Conservation (phyloP, 2,329 filamentous ascomycete genomes). For the Rhynchosporium agropyri region DNA sequence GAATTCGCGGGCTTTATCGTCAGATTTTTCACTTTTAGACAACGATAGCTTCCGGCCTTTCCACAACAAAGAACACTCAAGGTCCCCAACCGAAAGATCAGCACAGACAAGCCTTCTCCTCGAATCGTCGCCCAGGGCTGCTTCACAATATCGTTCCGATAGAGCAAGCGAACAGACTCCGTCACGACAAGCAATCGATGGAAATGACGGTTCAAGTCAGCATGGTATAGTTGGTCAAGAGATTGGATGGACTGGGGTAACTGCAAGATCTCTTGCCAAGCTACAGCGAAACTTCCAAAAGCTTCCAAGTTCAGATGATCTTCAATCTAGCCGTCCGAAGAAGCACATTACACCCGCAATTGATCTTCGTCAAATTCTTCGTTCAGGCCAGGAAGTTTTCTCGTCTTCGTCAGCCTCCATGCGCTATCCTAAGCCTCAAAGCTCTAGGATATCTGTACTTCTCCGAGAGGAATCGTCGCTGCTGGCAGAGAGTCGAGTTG, state of each 20-base stretch:
- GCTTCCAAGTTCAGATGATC: neutral
- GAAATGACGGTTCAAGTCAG: neutral
- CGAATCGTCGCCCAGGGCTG: neutral
- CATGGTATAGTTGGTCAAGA: neutral
- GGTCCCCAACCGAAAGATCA: neutral
- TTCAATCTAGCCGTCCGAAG: neutral
- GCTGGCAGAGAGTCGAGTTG: conserved; percentile 33
- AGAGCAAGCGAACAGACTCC: neutral
- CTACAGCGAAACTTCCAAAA: conserved; percentile 8
- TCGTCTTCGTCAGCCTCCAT: conserved; percentile 33
- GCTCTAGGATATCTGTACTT: conserved; percentile 31
- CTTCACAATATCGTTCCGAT: neutral
- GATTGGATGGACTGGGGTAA: conserved; percentile 14
- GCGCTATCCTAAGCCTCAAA: conserved; percentile 37
- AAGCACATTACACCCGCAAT: neutral
- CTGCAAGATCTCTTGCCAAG: conserved; percentile 7
- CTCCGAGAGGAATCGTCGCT: conserved; percentile 31
- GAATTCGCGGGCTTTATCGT: conserved; percentile 26
- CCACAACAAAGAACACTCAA: neutral
- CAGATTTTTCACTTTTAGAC: conserved; percentile 41
- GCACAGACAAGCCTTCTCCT: neutral
- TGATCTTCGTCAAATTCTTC: conserved; percentile 5
- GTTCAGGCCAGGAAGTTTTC: conserved; percentile 16
- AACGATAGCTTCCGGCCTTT: conserved; percentile 21
- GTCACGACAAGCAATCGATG: neutral